phyloP scores from a whole-genome alignment of 2,329 filamentous ascomycete genomes.

The Elsinoe arachidis region DNA sequence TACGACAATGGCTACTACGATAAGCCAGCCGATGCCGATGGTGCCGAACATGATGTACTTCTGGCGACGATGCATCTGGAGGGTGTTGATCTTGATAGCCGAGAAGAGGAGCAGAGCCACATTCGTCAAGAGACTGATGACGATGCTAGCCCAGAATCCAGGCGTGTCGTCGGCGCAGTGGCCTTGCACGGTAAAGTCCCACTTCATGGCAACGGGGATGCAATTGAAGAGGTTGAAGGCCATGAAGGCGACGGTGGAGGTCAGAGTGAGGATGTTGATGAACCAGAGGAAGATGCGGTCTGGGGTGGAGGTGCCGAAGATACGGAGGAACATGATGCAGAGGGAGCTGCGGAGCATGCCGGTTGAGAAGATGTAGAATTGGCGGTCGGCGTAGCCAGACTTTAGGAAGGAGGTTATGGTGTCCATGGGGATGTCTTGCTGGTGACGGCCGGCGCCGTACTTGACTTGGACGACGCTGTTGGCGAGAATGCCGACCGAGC shows the following conservation, averaged over 20 bases:
- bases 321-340: background rate
- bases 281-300: background rate
- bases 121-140: background rate
- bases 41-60: background rate
- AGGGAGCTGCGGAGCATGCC: background rate
- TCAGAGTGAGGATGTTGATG: background rate
- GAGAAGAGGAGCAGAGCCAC: background rate
- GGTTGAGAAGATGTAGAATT: background rate
- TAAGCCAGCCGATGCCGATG: background rate
- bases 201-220: background rate
- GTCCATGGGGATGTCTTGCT: background rate
- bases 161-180: background rate
- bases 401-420: background rate
- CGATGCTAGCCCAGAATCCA: background rate
- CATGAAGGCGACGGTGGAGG: background rate
- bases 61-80: background rate
- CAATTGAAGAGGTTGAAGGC: background rate
- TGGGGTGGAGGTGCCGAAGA: background rate
- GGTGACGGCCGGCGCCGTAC: background rate
- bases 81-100: background rate
- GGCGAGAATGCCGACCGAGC: background rate
- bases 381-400: background rate
- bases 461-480: background rate
- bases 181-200: background rate
- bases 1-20: background rate